Base-by-base conservation (phyloP, 2,329 filamentous ascomycete genomes). In the Ilyonectria sp. region DNA sequence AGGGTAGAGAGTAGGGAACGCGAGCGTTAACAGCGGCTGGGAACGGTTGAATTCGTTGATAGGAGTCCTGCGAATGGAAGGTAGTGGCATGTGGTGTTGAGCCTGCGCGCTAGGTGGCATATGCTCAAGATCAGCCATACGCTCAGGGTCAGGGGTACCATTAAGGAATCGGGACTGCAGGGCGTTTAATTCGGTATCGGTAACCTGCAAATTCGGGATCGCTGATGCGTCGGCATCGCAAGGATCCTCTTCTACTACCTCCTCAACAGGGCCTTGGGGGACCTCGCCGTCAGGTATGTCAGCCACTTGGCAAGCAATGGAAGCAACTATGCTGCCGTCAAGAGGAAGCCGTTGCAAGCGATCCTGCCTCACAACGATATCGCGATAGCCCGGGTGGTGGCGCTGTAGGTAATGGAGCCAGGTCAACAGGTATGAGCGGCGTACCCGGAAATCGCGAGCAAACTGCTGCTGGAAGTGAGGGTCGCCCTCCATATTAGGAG, bases 141-240 rank as follows among this genome's bases (percentile, higher is more conserved):
- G 11, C 52, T 54, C 31, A 23, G 52, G 52, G 52, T 54, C 31
- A 54, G 52, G 52, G 52, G 52, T 54, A 23, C 52, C 31, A 54
- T 54, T 31, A 54, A 54, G 52, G 29, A 54, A 54, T 54, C 52
- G 52, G 31, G 52, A 54, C n/a, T 54, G 31, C 5, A 54, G 31
- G 52, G 52, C 52, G 52, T 54, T 54, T 54, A 54, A 54, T 54
- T 54, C 52, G 17, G 52, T 54, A 37, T 54, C 52, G 26, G 52
- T 54, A 23, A 54, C 11, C 31, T 54, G 52, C 52, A 54, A 54
- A 54, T 54, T 37, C 29, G 52, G 52, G 52, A 54, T 54, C 52
- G 52, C 52, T 2, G 31, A 54, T 13, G 52, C 52, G 10, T 54
- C 52, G 2, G 31, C 52, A 54, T 54, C 52, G 15, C 15, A 11